phyloP scores from a whole-genome alignment of 306 rosid species.

The Lathyrus tuberosus region DNA sequence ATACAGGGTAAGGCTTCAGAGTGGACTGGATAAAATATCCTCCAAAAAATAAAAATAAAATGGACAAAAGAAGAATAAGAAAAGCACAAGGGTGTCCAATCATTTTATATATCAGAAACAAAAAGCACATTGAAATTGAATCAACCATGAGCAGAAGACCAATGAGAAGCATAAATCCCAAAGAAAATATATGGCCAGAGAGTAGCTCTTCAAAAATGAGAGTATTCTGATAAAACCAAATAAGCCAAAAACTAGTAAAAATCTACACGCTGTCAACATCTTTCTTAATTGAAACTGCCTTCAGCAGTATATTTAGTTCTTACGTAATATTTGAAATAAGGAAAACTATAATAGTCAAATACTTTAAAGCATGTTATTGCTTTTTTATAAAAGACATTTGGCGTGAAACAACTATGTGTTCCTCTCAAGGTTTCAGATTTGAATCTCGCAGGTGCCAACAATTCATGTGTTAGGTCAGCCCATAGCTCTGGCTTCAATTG shows the following conservation, averaged over 20 bases:
- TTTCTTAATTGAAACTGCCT: background rate
- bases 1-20: background rate
- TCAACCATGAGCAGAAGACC: background rate
- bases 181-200: background rate
- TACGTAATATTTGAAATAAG: background rate
- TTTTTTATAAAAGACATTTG: background rate
- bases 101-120: background rate
- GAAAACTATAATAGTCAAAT: conserved; percentile 2
- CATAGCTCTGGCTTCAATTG: no score
- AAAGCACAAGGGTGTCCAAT: background rate
- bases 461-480: no score
- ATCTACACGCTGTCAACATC: background rate
- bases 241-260: conserved; percentile 14
- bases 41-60: background rate
- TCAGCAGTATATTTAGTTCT: background rate
- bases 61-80: background rate
- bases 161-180: conserved; percentile 4
- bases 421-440: no score
- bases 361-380: background rate
- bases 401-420: background rate
- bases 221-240: conserved; percentile 3
- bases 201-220: background rate
- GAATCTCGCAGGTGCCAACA: no score
- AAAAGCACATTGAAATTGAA: background rate
- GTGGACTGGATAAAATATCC: conserved; percentile 14